A percentile compares a stretch with the other conserved stretches of the same genome.
Evolutionary conservation across 2,329 filamentous ascomycete genomes (phyloP).

Genomic region (Lasiodiplodia gonubiensis): DNA sequence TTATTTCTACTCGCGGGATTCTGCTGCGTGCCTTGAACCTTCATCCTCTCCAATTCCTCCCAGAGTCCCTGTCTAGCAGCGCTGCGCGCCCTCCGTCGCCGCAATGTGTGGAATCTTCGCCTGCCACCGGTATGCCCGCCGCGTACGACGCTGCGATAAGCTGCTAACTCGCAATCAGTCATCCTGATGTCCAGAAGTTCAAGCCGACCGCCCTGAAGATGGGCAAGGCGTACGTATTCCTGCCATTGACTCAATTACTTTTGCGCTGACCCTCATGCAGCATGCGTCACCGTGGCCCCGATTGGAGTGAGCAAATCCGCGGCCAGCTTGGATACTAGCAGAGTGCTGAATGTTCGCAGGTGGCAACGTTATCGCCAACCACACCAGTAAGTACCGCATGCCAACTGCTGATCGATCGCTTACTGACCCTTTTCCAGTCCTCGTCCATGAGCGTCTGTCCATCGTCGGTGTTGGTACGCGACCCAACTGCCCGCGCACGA

Average conservation of each 20-base stretch:
- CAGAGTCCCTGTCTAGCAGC: background rate
- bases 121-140: constrained; percentile 73
- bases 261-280: constrained; percentile 58
- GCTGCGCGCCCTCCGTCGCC: constrained; percentile 37
- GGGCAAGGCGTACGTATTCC: constrained; percentile 80
- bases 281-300: constrained; percentile 93
- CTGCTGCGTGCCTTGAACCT: constrained; percentile 14
- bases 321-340: constrained; percentile 37
- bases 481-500: constrained; percentile 26
- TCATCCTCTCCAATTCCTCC: constrained; percentile 22
- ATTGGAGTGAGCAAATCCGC: constrained; percentile 80
- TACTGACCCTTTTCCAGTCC: constrained; percentile 56
- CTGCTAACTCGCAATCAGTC: constrained; percentile 54
- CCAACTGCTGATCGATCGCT: constrained; percentile 25
- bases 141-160: constrained; percentile 37
- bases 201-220: constrained; percentile 93
- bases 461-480: constrained; percentile 91
- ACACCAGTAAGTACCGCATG: constrained; percentile 71
- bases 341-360: constrained; percentile 59
- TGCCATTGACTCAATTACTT: constrained; percentile 9
- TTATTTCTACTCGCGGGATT: constrained; percentile 18
- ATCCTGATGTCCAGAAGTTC: constrained; percentile 94
- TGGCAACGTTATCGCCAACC: constrained; percentile 86
- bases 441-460: constrained; percentile 95
- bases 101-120: constrained; percentile 97